Base-by-base conservation (phyloP, 1,284 basidiomycete species). In the Inonotus obliquus region DNA sequence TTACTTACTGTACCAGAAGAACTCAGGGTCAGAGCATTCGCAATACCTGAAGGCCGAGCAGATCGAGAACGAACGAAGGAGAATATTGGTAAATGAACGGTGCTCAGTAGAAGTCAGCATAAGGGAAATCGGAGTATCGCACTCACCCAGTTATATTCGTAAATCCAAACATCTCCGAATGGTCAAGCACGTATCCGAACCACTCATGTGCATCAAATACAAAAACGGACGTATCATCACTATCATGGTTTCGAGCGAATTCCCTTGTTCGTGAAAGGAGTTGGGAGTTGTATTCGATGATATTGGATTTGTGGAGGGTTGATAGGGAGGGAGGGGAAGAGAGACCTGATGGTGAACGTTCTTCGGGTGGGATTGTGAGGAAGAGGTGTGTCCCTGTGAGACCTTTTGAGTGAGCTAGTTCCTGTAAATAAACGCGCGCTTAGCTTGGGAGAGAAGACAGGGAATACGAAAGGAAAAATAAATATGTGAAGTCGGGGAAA, bases 1-100 rank as follows among this genome's bases (percentile, higher is more conserved):
- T 27, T 6, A 78, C 80, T 68, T 65, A 82, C 80, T 78, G 69
- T 75, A 82, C 81, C 81, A 84, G 70, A 83, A 83, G 69, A 74
- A 84, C 5, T 74, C 74, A 21, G 69, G 65, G 65, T 81, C 74
- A 17, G 70, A 67, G 68, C 81, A 83, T 57, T 78, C 75, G 68
- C 81, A 83, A 67, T 78, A 81, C n/a, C 80, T 83, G 65, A n/a
- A 6, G 32, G n/a, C n/a, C n/a, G n/a, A n/a, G n/a, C n/a, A n/a
- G n/a, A n/a, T 54, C 27, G 23, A 32, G 27, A 55, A 44, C 1
- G 9, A 4, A 39, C 2, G 23, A 45, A 29, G n/a, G n/a, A n/a
- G n/a, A n/a, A n/a, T n/a, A n/a, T 21, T 13, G 11, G n/a, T 17
- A 6, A 44, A 44, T n/a, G 7, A 21, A 44, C n/a, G n/a, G n/a